phyloP scores from a whole-genome alignment of 139 green algal species.

The Desmodesmus armatus region DNA sequence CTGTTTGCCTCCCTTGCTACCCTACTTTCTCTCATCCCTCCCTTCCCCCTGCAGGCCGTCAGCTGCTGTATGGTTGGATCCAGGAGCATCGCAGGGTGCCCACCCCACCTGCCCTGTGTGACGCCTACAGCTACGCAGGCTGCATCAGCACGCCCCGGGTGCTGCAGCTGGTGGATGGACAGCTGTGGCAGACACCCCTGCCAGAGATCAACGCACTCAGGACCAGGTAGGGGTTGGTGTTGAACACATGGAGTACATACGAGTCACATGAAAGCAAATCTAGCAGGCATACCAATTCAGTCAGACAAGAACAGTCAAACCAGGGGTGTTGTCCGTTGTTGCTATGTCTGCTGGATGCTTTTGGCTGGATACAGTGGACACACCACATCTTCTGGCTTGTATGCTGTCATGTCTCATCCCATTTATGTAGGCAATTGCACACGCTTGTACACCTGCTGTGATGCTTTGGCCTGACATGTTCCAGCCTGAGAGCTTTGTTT shows the following conservation, averaged over 20 bases:
- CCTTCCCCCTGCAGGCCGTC: slow-evolving; percentile 59
- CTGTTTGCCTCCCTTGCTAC: not conserved
- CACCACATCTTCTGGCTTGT: not conserved
- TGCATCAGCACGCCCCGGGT: slow-evolving; percentile 73
- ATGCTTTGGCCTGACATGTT: too few species aligned
- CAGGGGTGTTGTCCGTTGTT: too few species aligned
- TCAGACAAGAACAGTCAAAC: too few species aligned
- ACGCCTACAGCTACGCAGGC: slow-evolving; percentile 75
- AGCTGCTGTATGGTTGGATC: slow-evolving; percentile 85
- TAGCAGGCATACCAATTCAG: too few species aligned
- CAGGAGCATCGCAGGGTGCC: slow-evolving; percentile 76
- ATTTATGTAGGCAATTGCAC: not conserved
- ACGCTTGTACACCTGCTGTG: too few species aligned
- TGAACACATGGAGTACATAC: too few species aligned
- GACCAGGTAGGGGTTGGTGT: slow-evolving; percentile 1
- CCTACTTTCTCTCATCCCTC: not conserved
- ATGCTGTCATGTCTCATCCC: not conserved
- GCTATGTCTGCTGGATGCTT: too few species aligned
- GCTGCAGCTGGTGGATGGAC: slow-evolving; percentile 54
- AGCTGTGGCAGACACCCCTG: slow-evolving; percentile 56
- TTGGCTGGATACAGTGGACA: too few species aligned
- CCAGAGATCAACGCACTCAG: slow-evolving; percentile 53
- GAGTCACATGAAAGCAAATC: too few species aligned
- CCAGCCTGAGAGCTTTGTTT: too few species aligned
- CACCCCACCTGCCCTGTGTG: slow-evolving; percentile 45